phyloP scores from a whole-genome alignment of 2,329 filamentous ascomycete genomes.

The Calonectria hawksworthii region DNA sequence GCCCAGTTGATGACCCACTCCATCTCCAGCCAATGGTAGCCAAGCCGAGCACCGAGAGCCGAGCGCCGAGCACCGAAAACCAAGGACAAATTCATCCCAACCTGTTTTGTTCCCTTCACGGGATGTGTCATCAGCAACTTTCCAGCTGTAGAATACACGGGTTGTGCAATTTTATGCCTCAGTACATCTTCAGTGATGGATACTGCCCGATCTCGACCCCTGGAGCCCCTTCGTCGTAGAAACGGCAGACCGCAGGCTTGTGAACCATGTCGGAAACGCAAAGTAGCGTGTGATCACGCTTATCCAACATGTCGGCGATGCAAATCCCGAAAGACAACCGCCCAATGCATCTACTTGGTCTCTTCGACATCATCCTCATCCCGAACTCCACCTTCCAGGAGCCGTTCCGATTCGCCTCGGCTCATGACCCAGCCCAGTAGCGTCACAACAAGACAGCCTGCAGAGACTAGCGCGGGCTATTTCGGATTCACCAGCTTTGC shows the following conservation, averaged over 20 bases:
- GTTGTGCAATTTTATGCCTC: not conserved
- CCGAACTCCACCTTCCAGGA: not conserved
- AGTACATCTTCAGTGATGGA: not conserved
- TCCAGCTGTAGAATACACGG: not conserved
- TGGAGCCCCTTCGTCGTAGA: not conserved
- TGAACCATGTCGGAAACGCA: not conserved
- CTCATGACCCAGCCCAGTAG: not conserved
- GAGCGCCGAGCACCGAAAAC: not conserved
- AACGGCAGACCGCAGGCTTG: not conserved
- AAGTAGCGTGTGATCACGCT: not conserved
- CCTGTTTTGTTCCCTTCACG: not conserved
- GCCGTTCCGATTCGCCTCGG: not conserved
- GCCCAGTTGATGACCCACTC: not conserved
- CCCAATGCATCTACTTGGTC: not conserved
- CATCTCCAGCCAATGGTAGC: not conserved
- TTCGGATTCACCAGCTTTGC: not conserved
- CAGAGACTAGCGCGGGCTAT: not conserved
- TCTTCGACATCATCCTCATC: not conserved
- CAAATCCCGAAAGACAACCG: not conserved
- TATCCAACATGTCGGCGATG: constrained; percentile 2
- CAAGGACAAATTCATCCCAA: not conserved
- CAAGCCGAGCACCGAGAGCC: constrained; percentile 3
- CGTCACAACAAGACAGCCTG: not conserved
- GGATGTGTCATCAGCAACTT: too few relatives aligned
- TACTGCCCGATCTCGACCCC: not conserved